Base-by-base conservation (phyloP, 2,329 filamentous ascomycete species). In the Calonectria pteridis region DNA sequence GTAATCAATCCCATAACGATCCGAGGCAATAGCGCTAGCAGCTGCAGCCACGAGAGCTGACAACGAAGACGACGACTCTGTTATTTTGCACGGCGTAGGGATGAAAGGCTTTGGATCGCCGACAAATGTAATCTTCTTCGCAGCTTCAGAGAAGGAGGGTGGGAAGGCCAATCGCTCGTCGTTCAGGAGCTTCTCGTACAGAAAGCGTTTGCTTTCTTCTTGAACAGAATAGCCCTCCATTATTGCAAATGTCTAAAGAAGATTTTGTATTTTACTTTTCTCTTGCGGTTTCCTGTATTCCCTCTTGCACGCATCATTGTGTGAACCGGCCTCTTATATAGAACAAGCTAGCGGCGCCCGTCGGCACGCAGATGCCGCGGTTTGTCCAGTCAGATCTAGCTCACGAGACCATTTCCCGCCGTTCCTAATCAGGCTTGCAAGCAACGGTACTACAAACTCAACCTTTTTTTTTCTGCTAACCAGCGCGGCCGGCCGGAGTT, bases 11-110 rank as follows among this genome's bases (percentile, higher is more conserved):
- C 71, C 65, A 29, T 75, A 75, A 33, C 73, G 67, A 18, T 74
- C 71, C 5, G 58, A 29, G 5, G 73, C 73, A n/a, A 72, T 53
- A 6, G 40, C 73, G 28, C 51, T 75, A 2, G 73, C 73, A 40
- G 64, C 71, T 3, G 67, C 37, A 20, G 73, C 71, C 20, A 73
- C 63, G 2, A 75, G 71, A 10, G 63, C 73, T 31, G 67, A 71
- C 37, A 75, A 33, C 4, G 71, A 58, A 20, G 73, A 64, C 2
- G 7, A 16, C 2, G 73, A 75, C 55, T 75, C 73, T 14, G 73
- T 75, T 6, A 75, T 73, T 51, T 74, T 75, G 63, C 53, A 71
- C 6, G 73, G 73, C 31, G 73, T 75, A 4, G 62, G 73, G 14
- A 75, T 50, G 43, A 75, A 75, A 9, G 73, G 73, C n/a, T 65